phyloP scores from a whole-genome alignment of 352 stramenopile genomes.

The Phytophthora vignae region DNA sequence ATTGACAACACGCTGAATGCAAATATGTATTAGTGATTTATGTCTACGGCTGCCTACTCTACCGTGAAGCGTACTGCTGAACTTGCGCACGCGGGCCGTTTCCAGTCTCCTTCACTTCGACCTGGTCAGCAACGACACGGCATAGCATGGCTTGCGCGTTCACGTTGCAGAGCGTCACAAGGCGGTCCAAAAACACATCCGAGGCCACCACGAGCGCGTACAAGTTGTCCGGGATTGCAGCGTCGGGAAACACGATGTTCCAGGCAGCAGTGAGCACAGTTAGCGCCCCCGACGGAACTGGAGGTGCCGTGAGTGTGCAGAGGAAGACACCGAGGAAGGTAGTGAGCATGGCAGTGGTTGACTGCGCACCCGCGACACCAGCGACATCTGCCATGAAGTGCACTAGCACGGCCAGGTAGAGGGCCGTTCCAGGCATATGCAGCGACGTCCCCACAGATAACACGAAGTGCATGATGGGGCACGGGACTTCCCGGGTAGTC shows the following conservation, averaged over 20 bases:
- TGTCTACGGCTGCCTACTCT: constrained; percentile 2
- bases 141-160: constrained; percentile 78
- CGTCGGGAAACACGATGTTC: constrained; percentile 67
- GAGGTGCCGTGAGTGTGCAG: constrained; percentile 64
- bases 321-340: constrained; percentile 70
- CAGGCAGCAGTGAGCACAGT: constrained; percentile 77
- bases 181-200: constrained; percentile 78
- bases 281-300: constrained; percentile 63
- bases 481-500: constrained; percentile 56
- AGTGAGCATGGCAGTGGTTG: constrained; percentile 46
- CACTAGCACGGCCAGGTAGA: constrained; percentile 79
- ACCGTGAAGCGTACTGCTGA: constrained; percentile 29
- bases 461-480: constrained; percentile 75
- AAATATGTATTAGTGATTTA: constrained; percentile 8
- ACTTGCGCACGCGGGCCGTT: constrained; percentile 20
- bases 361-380: constrained; percentile 48
- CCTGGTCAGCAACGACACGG: constrained; percentile 75
- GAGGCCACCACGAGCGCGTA: constrained; percentile 72
- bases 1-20: not conserved
- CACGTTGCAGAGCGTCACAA: constrained; percentile 81
- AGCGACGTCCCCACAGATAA: constrained; percentile 72
- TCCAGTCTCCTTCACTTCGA: constrained; percentile 38
- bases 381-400: constrained; percentile 77
- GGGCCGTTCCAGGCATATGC: constrained; percentile 80
- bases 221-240: constrained; percentile 58